Evolutionary conservation across 139 green algal species (phyloP).

Genomic region (Eudorina sp.): DNA sequence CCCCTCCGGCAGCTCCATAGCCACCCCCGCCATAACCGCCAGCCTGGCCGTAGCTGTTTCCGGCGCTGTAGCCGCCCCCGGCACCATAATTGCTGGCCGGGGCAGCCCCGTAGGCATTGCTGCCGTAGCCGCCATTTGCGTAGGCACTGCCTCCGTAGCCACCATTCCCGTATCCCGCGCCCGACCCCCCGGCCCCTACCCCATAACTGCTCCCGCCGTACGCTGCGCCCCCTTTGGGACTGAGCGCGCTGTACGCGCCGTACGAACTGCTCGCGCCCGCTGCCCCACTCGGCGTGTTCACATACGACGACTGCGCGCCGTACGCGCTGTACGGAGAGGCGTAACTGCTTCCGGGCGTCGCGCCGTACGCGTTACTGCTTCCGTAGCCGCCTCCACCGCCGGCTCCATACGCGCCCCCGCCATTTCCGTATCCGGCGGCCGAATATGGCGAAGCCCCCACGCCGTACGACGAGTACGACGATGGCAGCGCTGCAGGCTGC

Average conservation of each 20-base stretch:
- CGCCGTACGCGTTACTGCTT: neutral
- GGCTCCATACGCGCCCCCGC: conserved; percentile 9
- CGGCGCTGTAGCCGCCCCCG: neutral
- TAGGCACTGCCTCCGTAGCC: conserved; percentile 22
- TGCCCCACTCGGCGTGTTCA: neutral
- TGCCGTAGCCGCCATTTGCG: neutral
- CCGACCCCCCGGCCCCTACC: neutral
- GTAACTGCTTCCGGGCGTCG: neutral
- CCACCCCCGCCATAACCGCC: neutral
- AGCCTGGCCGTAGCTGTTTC: conserved; percentile 1
- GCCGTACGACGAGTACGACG: neutral
- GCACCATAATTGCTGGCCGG: conserved; percentile 13
- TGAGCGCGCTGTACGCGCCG: neutral
- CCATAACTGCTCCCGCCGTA: conserved; percentile 40
- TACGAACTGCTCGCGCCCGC: neutral
- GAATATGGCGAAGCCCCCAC: conserved; percentile 10
- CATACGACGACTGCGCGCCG: conserved; percentile 15
- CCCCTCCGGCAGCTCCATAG: neutral
- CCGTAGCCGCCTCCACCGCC: neutral
- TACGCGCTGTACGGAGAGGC: conserved; percentile 12
- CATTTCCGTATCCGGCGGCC: too few species aligned
- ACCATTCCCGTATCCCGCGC: neutral
- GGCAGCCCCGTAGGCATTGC: conserved; percentile 3
- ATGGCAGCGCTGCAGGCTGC: conserved; percentile 20
- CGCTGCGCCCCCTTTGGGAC: conserved; percentile 10